Evolutionary conservation across 2,329 filamentous ascomycete species (phyloP).

Genomic region (Cordyceps javanica): DNA sequence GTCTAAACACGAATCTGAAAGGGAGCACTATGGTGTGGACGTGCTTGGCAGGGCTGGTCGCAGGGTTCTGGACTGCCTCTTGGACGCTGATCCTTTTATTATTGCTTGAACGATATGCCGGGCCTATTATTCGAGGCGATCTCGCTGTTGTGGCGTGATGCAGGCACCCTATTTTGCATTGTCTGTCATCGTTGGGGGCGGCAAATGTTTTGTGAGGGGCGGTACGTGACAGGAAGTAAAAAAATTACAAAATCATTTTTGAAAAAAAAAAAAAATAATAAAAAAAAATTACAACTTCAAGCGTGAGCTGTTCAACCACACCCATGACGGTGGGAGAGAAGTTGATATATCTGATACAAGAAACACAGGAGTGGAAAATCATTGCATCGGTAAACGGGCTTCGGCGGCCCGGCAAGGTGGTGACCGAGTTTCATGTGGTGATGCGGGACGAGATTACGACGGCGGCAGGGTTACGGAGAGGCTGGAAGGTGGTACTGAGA

Average conservation of each 20-base stretch:
- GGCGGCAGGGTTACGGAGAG: background rate
- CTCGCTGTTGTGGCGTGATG: background rate
- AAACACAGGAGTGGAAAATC: background rate
- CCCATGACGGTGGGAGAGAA: no score
- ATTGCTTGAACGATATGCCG: background rate
- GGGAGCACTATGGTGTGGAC: background rate
- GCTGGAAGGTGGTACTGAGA: background rate
- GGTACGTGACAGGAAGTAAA: no score
- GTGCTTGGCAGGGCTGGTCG: background rate
- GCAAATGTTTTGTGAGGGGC: no score
- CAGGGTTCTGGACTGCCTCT: background rate
- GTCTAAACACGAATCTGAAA: no score
- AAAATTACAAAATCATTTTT: no score
- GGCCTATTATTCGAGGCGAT: background rate
- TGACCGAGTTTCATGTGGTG: conserved; percentile 3
- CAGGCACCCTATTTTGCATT: background rate
- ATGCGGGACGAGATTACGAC: background rate
- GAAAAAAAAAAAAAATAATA: no score
- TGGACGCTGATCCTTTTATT: background rate
- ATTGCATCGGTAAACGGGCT: background rate
- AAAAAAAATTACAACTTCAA: no score
- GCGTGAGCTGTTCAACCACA: no score
- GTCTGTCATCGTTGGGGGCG: background rate
- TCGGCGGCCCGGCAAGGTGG: background rate
- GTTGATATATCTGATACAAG: background rate